Evolutionary conservation across 495 filamentous ascomycete genomes (phyloP), one percentile per base, ranked within the genome.

Genomic region (Oleoguttula mirabilis): DNA sequence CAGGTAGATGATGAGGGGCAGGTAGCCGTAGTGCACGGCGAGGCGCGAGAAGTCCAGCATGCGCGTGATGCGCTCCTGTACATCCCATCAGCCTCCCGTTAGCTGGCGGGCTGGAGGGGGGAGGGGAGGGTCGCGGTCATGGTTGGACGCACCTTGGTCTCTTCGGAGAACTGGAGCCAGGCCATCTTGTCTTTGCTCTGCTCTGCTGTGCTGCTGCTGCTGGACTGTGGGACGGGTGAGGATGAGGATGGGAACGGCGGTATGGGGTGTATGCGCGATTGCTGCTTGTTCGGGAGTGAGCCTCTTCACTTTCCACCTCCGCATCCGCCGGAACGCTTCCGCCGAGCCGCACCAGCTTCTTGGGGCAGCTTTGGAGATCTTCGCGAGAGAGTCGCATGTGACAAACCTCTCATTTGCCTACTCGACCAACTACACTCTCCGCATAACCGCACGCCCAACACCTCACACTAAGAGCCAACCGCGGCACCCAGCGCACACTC

Each of bases 11-110:
- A 98, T 92, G 65, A 98, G 66, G 60, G 90, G 90, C 34, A 98
- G 73, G 61, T 95, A 98, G 62, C 90, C 90, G 69, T 96, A 98
- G 69, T 98, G 90, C 59, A 98, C 82, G n/a, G 84, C 85, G 50
- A 96, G 77, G 46, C 88, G 76, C 40, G 86, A 92, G 60, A 94
- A 68, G 60, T 98, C 90, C 56, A 98, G 85, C 60, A 94, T 70
- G 66, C 84, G 87, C 55, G 84, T 76, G 64, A 96, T 94, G 67
- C 90, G 84, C 75, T 98, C 90, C 90, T 95, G 48, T 56, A 21
- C 16, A n/a, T 42, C 30, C 41, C 23, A 36, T 55, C 16, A 47
- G 43, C 21, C 39, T 37, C 17, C n/a, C 24, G 14, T 12, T 21
- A 22, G 10, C 11, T 33, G 35, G 4, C 25, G 19, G 12, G 12